Percentiles rank a stretch among this genome's conserved stretches.
Evolutionary conservation across 805 yeast genomes (phyloP).

Genomic region (Kodamaea kaohsiungensis): DNA sequence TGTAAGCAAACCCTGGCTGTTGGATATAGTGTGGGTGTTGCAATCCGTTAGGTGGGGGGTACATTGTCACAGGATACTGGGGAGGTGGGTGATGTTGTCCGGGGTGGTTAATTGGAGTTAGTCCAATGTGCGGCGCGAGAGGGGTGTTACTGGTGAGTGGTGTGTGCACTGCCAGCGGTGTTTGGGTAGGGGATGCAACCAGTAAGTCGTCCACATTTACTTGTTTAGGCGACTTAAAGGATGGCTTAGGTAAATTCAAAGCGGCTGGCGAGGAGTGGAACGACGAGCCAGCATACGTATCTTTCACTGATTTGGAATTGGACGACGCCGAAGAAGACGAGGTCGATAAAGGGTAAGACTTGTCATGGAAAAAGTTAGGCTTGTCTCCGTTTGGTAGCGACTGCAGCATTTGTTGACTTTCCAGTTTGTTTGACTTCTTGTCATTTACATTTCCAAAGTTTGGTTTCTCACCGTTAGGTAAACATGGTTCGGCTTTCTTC

Average conservation of each 20-base stretch:
- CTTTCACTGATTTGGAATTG: constrained; percentile 16
- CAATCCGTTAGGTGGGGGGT: constrained; percentile 20
- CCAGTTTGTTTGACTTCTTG: constrained; percentile 9
- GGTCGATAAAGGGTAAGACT: neutral
- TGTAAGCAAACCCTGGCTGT: constrained; percentile 34
- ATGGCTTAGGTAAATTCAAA: constrained; percentile 55
- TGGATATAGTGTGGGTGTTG: constrained; percentile 17
- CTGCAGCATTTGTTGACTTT: constrained; percentile 9
- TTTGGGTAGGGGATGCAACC: constrained; percentile 10
- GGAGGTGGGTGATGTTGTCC: constrained; percentile 15
- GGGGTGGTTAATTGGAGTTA: constrained; percentile 5
- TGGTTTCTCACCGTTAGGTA: constrained; percentile 33
- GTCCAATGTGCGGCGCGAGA: constrained; percentile 2
- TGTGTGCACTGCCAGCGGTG: constrained; percentile 11
- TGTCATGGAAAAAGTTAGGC: constrained; percentile 22
- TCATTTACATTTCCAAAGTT: constrained; percentile 16
- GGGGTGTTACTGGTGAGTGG: constrained; percentile 2
- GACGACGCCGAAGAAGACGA: neutral
- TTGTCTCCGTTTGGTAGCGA: constrained; percentile 32
- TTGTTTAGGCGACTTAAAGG: constrained; percentile 39
- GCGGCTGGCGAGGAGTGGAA: constrained; percentile 60
- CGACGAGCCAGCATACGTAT: constrained; percentile 56
- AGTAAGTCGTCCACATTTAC: constrained; percentile 6
- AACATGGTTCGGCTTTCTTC: constrained; percentile 13
- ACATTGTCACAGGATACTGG: constrained; percentile 36